Conservation (phyloP, 2,329 filamentous ascomycete species). For the Acephala macrosclerotiorum region DNA sequence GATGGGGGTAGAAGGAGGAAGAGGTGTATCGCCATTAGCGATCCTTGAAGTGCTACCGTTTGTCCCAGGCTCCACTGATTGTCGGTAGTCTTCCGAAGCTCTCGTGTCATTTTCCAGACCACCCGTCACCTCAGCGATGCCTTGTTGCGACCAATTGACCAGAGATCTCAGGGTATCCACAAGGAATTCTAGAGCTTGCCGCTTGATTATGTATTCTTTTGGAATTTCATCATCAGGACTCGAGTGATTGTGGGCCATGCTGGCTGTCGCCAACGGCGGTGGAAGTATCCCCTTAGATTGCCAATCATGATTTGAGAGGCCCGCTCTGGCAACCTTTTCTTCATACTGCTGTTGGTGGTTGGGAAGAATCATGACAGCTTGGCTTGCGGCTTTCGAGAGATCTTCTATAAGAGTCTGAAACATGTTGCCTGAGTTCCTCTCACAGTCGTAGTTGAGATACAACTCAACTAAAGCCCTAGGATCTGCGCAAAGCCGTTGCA, state of each 20-base stretch:
- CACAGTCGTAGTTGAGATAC: conserved; percentile 98
- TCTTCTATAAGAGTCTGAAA: conserved; percentile 96
- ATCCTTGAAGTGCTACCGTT: conserved; percentile 67
- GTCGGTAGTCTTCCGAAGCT: conserved; percentile 64
- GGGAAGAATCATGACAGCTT: conserved; percentile 76
- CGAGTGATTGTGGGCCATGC: conserved; percentile 52
- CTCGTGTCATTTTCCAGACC: conserved; percentile 59
- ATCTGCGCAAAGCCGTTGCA: conserved; percentile 85
- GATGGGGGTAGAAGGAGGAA: conserved; percentile 70
- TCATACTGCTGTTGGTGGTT: conserved; percentile 87
- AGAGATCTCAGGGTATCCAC: conserved; percentile 89
- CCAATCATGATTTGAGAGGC: conserved; percentile 74
- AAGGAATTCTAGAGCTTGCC: conserved; percentile 85
- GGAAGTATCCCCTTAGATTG: conserved; percentile 85
- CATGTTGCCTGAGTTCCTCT: conserved; percentile 94
- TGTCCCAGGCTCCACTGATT: conserved; percentile 78
- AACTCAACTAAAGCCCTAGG: conserved; percentile 90
- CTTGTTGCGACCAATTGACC: conserved; percentile 84
- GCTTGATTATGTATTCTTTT: conserved; percentile 90
- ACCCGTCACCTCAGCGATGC: conserved; percentile 66
- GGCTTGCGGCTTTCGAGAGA: conserved; percentile 84
- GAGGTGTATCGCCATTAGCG: conserved; percentile 59
- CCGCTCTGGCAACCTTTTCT: conserved; percentile 69
- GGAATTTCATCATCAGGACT: conserved; percentile 77
- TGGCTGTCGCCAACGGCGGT: conserved; percentile 72